These are phyloP conservation scores for Bipolaris cookei DNA, from an alignment of 2,329 filamentous ascomycete species.

Conservation along the genomic window DNA sequence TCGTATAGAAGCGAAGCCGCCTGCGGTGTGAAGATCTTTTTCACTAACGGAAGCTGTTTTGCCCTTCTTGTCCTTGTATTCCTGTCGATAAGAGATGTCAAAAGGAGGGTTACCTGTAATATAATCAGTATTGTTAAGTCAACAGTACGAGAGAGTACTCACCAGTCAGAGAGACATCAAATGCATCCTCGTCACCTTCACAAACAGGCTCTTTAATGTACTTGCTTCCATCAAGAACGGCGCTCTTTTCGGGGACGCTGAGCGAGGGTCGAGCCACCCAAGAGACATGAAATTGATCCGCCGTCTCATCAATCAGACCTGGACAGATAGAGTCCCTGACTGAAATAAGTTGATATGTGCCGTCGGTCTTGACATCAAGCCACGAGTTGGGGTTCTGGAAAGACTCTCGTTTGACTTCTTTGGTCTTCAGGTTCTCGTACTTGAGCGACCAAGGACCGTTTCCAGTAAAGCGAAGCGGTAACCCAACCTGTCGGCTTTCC, in stretches of 20 bases:
- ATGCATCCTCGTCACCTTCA: slow-evolving; percentile 89
- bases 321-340: slow-evolving; percentile 82
- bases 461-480: slow-evolving; percentile 86
- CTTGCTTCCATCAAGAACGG: slow-evolving; percentile 59
- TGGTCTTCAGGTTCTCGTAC: slow-evolving; percentile 71
- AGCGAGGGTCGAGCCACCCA: slow-evolving; percentile 85
- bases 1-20: slow-evolving; percentile 76
- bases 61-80: slow-evolving; percentile 70
- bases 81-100: slow-evolving; percentile 80
- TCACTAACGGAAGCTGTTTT: slow-evolving; percentile 64
- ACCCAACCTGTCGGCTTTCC: slow-evolving; percentile 72
- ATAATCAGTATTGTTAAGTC: slow-evolving; percentile 29
- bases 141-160: slow-evolving; percentile 42
- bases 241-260: slow-evolving; percentile 67
- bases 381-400: slow-evolving; percentile 69
- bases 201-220: slow-evolving; percentile 84
- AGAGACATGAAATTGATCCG: slow-evolving; percentile 77
- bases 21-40: slow-evolving; percentile 77
- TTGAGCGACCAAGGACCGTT: slow-evolving; percentile 82
- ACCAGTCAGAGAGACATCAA: slow-evolving; percentile 82
- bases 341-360: slow-evolving; percentile 79
- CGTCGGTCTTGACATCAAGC: slow-evolving; percentile 69
- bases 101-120: slow-evolving; percentile 75
- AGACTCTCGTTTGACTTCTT: slow-evolving; percentile 54
- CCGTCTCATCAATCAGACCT: slow-evolving; percentile 75